A percentile compares a stretch with the other conserved stretches of the same genome.
Evolutionary conservation across 2,329 filamentous ascomycete species (phyloP).

Genomic region (Karstenula rhodostoma): DNA sequence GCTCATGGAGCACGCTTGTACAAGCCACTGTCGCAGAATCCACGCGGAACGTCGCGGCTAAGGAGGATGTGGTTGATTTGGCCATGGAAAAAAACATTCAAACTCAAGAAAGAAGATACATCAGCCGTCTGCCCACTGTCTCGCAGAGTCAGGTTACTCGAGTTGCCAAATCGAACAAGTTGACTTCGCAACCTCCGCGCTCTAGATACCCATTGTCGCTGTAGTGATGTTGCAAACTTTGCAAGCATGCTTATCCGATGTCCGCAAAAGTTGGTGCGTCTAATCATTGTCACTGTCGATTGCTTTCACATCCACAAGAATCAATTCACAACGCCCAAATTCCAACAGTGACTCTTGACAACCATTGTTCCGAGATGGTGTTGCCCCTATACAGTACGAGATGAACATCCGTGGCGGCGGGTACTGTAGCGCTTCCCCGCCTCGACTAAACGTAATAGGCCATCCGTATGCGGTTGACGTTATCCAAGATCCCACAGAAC

Average conservation of each 20-base stretch:
- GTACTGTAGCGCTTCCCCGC: background rate
- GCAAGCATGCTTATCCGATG: background rate
- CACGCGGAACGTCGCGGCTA: too few species aligned
- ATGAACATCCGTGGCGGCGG: too few species aligned
- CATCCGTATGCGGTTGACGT: too few species aligned
- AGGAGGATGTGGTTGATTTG: background rate
- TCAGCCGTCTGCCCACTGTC: background rate
- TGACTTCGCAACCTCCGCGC: background rate
- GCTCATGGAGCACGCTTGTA: background rate
- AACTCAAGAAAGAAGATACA: background rate
- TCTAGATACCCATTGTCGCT: background rate
- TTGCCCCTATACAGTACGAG: too few species aligned
- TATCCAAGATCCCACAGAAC: too few species aligned
- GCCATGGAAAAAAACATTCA: background rate
- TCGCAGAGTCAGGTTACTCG: slow-evolving; percentile 3
- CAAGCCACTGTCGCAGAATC: background rate
- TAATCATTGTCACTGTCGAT: too few species aligned
- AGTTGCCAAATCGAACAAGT: background rate
- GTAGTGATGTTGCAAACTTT: background rate
- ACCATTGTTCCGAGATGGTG: too few species aligned
- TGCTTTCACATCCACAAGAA: too few species aligned
- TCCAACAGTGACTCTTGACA: too few species aligned
- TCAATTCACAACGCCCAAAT: too few species aligned
- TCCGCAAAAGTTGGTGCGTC: too few species aligned
- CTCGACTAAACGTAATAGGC: too few species aligned